Conservation (phyloP, 1,284 basidiomycete species). For the Phlebopus sp. region DNA sequence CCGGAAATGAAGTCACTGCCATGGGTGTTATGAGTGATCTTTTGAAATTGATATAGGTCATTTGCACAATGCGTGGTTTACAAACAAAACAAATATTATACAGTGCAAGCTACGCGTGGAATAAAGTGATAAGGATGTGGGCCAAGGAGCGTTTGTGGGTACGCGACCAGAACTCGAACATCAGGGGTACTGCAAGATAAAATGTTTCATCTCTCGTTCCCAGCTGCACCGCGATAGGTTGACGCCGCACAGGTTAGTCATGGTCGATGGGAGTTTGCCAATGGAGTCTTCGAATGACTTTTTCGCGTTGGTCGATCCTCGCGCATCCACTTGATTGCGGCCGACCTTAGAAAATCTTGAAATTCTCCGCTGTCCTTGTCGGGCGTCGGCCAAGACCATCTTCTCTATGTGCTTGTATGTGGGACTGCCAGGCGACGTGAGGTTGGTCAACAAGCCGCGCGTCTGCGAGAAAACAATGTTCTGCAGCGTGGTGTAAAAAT, state of each 20-base stretch:
- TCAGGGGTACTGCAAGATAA: constrained; percentile 63
- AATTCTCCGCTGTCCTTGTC: constrained; percentile 8
- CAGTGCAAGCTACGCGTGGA: constrained; percentile 9
- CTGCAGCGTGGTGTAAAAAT: constrained; percentile 54
- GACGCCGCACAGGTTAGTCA: constrained; percentile 49
- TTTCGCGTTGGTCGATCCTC: constrained; percentile 13
- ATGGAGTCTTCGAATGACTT: constrained; percentile 36
- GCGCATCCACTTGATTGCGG: constrained; percentile 13
- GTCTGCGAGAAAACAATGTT: constrained; percentile 50
- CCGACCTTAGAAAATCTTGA: constrained; percentile 5
- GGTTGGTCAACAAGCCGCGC: constrained; percentile 32
- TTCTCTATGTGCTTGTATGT: constrained; percentile 42
- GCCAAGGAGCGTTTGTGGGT: neutral
- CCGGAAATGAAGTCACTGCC: constrained; percentile 95
- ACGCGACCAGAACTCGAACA: constrained; percentile 1
- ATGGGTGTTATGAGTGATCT: constrained; percentile 94
- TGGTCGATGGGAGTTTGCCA: constrained; percentile 26
- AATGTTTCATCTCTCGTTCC: constrained; percentile 58
- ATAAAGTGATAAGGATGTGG: constrained; percentile 1
- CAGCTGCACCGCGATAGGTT: constrained; percentile 53
- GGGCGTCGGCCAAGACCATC: constrained; percentile 32
- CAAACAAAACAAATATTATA: constrained; percentile 22
- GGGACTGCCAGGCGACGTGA: constrained; percentile 37
- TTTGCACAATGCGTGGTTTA: constrained; percentile 5
- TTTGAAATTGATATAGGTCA: constrained; percentile 50